phyloP scores from a whole-genome alignment of 352 stramenopile species.

The Phytophthora hybrid region DNA sequence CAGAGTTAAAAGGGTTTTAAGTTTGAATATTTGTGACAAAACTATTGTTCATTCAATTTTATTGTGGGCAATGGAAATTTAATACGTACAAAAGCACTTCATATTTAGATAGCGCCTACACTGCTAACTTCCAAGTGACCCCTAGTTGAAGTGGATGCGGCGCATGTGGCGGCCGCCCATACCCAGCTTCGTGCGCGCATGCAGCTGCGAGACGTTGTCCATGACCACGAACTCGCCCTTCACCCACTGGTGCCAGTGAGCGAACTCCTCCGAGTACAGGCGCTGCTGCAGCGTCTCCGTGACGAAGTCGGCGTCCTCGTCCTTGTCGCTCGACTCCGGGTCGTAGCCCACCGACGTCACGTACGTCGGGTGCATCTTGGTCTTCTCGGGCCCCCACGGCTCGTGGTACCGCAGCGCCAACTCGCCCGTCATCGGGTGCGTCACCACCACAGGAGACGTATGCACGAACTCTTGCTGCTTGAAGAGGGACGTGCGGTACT shows the following conservation, averaged over 20 bases:
- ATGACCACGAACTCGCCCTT: conserved; percentile 37
- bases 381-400: conserved; percentile 32
- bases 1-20: too few species aligned
- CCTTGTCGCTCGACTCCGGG: conserved; percentile 22
- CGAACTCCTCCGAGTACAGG: conserved; percentile 30
- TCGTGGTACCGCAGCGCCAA: conserved; percentile 25
- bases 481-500: conserved; percentile 29
- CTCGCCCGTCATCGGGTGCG: conserved; percentile 27
- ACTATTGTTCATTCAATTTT: too few species aligned
- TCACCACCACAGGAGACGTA: conserved; percentile 28
- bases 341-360: conserved; percentile 30
- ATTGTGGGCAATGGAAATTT: too few species aligned
- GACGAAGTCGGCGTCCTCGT: conserved; percentile 28
- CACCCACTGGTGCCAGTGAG: conserved; percentile 24
- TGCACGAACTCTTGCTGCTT: conserved; percentile 1
- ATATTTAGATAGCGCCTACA: too few species aligned
- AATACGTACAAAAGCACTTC: too few species aligned
- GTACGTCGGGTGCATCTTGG: conserved; percentile 40
- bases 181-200: conserved; percentile 21
- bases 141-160: conserved; percentile 34
- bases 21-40: too few species aligned
- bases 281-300: conserved; percentile 22
- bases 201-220: conserved; percentile 33
- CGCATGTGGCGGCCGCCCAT: conserved; percentile 32
- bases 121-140: too few species aligned